Evolutionary conservation across 768 basidiomycete species (phyloP).

Genomic region (Rhizopogon vulgaris): DNA sequence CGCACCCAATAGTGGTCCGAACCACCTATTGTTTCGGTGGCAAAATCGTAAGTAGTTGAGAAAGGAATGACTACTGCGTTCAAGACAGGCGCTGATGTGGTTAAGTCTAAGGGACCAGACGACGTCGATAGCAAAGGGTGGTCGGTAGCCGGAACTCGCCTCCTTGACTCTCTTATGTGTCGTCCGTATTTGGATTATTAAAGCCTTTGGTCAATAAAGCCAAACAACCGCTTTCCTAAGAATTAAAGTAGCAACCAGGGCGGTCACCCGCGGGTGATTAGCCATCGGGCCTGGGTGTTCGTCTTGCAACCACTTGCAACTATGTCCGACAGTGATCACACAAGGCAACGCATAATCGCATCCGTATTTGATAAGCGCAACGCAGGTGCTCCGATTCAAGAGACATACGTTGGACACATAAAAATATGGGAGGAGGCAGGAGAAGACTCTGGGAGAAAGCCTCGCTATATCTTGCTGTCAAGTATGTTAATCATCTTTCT

Average conservation of each 20-base stretch:
- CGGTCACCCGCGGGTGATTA: too few species aligned
- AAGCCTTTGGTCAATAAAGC: conserved; percentile 15
- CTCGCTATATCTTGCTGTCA: conserved; percentile 86
- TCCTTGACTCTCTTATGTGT: conserved; percentile 2
- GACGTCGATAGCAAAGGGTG: conserved; percentile 1
- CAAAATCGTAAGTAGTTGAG: conserved; percentile 1
- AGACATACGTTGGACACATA: conserved; percentile 80
- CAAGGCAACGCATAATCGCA: conserved; percentile 66
- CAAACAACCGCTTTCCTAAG: conserved; percentile 10
- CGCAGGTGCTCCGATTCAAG: conserved; percentile 57
- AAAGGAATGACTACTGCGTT: conserved; percentile 6
- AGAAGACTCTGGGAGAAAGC: conserved; percentile 70
- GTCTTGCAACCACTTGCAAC: background rate
- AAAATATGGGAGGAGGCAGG: conserved; percentile 91
- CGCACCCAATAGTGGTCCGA: conserved; percentile 9
- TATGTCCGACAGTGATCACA: conserved; percentile 42
- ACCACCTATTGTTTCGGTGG: conserved; percentile 4
- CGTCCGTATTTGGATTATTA: conserved; percentile 5
- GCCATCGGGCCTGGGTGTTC: too few species aligned
- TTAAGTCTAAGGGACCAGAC: background rate
- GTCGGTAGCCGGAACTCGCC: conserved; percentile 3
- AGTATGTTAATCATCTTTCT: conserved; percentile 47
- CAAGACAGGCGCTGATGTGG: background rate
- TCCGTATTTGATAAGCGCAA: conserved; percentile 79
- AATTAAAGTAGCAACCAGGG: background rate